Evolutionary conservation across 805 yeast species (phyloP).

Genomic region (Candida adriatica): DNA sequence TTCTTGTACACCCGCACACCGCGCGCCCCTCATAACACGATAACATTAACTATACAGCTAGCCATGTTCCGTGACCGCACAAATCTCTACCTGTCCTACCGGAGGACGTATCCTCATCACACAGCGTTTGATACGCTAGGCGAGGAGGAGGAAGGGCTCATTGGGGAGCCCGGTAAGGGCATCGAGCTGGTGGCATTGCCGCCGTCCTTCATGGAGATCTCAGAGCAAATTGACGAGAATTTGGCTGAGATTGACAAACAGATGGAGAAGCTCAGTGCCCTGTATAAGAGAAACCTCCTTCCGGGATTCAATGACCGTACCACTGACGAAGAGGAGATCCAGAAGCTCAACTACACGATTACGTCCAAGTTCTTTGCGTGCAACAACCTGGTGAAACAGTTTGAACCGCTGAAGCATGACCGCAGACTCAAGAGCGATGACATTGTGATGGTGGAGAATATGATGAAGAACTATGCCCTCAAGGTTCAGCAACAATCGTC

Average conservation of each 20-base stretch:
- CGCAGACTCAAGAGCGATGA: constrained; percentile 35
- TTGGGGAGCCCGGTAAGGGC: constrained; percentile 18
- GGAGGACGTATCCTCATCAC: constrained; percentile 81
- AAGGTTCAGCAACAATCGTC: constrained; percentile 76
- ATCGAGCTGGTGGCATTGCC: constrained; percentile 64
- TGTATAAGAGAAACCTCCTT: constrained; percentile 75
- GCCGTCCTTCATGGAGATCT: constrained; percentile 71
- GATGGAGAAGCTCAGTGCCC: constrained; percentile 52
- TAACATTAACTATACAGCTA: no score
- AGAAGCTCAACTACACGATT: constrained; percentile 64
- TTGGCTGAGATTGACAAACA: constrained; percentile 45
- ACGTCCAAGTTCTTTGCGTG: constrained; percentile 74
- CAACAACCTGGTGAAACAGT: constrained; percentile 66
- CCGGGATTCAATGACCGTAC: constrained; percentile 85
- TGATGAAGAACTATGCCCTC: constrained; percentile 78
- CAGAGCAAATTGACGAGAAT: constrained; percentile 62
- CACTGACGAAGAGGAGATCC: constrained; percentile 70
- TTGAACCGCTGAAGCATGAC: constrained; percentile 38
- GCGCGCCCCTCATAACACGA: no score
- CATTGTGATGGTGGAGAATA: constrained; percentile 62
- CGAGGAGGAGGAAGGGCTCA: constrained; percentile 25
- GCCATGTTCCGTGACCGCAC: constrained; percentile 90
- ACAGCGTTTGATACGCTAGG: constrained; percentile 21
- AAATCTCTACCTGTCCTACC: constrained; percentile 79
- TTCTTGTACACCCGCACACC: no score